Base-by-base conservation (phyloP, 148 eudicot genomes). In the Fagopyrum homotropicum region DNA sequence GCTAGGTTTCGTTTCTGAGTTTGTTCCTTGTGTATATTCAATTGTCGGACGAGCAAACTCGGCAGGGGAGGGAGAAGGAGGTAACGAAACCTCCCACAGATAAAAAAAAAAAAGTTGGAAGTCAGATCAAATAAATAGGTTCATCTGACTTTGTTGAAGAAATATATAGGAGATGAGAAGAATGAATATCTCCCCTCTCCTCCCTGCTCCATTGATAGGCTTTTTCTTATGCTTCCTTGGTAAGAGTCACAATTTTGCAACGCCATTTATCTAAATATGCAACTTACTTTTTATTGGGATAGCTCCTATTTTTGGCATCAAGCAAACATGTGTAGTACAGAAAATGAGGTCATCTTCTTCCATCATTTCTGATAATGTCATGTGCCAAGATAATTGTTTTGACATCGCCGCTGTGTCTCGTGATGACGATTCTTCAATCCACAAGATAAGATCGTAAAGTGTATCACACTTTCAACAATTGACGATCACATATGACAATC, bases 251-350 rank as follows among this genome's bases (percentile, higher is more conserved):
- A 73, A 47, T 73, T 52, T 52, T 48, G 56, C 57, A 30, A 5
- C 47, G 15, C 71, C 19, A 66, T 66, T 66, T 40, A 48, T 73
- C 75, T 73, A 73, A 73, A 73, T 73, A 43, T 15, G 75, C 61
- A 11, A 43, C 61, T 72, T 7, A 45, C 10, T 48, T 44, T 70
- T 45, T 45, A 70, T 45, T 44, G 73, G 51, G 47, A 11, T 44
- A 12, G 43, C 45, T 51, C 56, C 75, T 73, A 73, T 51, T 17
- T 73, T 73, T 51, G 60, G 75, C 71, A 66, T 29, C 71, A 66
- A 40, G 12, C 11, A 49, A 49, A 49, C 9, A 12, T 49, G 52
- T 35, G 44, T 3, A 61, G 43, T 26, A 61, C 2, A 26, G 30
- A 1, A 61, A 61, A 29, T 29, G 68, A 35, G 68, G 68, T 61